Evolutionary conservation across 495 filamentous ascomycete genomes (phyloP).

Genomic region (Beverwykella pulmonaria): DNA sequence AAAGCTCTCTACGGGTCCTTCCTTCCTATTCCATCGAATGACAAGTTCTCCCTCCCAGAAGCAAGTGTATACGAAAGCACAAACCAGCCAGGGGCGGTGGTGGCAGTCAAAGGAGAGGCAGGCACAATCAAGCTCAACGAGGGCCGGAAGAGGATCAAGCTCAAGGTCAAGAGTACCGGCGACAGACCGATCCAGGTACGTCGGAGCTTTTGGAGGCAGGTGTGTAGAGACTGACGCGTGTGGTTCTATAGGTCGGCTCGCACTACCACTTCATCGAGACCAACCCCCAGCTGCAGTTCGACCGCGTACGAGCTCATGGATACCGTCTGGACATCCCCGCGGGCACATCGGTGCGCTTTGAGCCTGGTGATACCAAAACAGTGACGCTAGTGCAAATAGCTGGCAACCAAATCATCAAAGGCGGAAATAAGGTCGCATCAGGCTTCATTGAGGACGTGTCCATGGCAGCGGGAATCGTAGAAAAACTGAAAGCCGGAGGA

Average conservation of each 20-base stretch:
- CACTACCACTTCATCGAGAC: conserved; percentile 97
- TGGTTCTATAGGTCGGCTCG: conserved; percentile 66
- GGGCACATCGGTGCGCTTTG: conserved; percentile 91
- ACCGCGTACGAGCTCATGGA: conserved; percentile 81
- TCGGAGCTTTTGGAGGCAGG: not conserved
- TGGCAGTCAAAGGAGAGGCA: conserved; percentile 63
- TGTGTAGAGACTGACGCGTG: not conserved
- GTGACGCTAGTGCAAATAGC: conserved; percentile 92
- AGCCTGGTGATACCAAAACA: conserved; percentile 91
- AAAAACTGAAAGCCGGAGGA: conserved; percentile 65
- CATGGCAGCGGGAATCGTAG: conserved; percentile 65
- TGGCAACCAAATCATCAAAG: conserved; percentile 77
- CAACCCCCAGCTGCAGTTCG: conserved; percentile 89
- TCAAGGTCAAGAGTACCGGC: conserved; percentile 82
- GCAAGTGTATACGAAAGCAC: conserved; percentile 63
- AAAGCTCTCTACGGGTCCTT: conserved; percentile 91
- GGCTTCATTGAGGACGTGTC: conserved; percentile 66
- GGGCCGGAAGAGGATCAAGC: conserved; percentile 69
- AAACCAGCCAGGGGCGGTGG: conserved; percentile 77
- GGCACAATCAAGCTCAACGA: conserved; percentile 69
- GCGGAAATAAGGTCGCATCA: conserved; percentile 78
- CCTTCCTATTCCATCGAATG: conserved; percentile 69
- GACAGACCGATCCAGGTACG: conserved; percentile 86
- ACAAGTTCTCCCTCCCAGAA: conserved; percentile 65
- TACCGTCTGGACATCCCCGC: conserved; percentile 88